Evolutionary conservation across 2,329 filamentous ascomycete genomes (phyloP).

Genomic region (Aspergillus sp.): DNA sequence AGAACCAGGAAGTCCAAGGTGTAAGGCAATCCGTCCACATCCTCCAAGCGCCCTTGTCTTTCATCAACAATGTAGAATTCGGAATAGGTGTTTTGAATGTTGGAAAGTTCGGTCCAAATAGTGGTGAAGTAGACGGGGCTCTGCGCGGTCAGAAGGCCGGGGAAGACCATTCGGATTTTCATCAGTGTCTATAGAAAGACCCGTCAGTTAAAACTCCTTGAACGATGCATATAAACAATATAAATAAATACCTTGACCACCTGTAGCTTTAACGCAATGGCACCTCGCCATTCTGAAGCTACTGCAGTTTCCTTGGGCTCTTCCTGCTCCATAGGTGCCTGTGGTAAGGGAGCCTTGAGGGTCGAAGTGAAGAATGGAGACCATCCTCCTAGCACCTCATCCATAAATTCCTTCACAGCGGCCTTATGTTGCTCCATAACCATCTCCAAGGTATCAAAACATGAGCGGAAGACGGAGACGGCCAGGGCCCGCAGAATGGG

Average conservation of each 20-base stretch:
- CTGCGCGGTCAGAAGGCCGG: conserved; percentile 72
- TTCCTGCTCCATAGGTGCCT: conserved; percentile 51
- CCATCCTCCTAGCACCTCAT: conserved; percentile 77
- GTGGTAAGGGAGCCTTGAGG: conserved; percentile 66
- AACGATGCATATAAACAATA: neutral
- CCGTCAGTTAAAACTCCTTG: conserved; percentile 11
- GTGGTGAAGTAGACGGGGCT: conserved; percentile 76
- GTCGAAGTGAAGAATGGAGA: conserved; percentile 79
- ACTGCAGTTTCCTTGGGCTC: conserved; percentile 48
- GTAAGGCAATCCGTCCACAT: conserved; percentile 85
- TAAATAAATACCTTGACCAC: conserved; percentile 60
- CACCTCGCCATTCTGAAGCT: conserved; percentile 68
- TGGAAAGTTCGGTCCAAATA: conserved; percentile 79
- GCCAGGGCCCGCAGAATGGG: conserved; percentile 73
- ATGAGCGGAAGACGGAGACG: conserved; percentile 81
- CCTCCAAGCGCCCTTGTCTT: conserved; percentile 79
- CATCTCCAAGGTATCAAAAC: conserved; percentile 94
- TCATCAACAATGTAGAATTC: conserved; percentile 80
- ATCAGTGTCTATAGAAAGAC: conserved; percentile 60
- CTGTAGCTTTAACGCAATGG: conserved; percentile 83
- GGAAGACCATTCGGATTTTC: conserved; percentile 79
- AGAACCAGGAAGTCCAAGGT: conserved; percentile 88
- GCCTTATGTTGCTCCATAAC: conserved; percentile 86
- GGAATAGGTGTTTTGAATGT: conserved; percentile 66
- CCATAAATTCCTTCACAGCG: conserved; percentile 81